These are phyloP conservation scores for Aspergillus campestris DNA, from an alignment of 495 filamentous ascomycete species.

Conservation along the genomic window DNA sequence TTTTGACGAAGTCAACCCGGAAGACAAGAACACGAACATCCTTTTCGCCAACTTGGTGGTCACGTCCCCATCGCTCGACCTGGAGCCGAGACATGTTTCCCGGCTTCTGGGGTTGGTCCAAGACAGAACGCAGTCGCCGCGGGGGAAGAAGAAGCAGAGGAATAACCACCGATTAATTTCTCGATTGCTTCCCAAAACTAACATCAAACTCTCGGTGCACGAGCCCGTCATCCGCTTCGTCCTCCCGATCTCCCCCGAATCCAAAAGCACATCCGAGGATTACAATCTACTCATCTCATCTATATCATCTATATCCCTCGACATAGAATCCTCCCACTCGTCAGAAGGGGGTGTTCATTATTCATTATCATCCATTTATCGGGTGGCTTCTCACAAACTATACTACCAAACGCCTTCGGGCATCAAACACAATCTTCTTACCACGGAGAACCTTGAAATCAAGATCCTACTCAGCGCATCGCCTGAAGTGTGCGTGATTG, in stretches of 20 bases:
- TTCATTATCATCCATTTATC: constrained; percentile 68
- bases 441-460: constrained; percentile 78
- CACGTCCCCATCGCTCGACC: constrained; percentile 88
- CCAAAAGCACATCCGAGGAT: constrained; percentile 48
- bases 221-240: constrained; percentile 89
- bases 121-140: constrained; percentile 43
- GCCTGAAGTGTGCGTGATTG: constrained; percentile 76
- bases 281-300: constrained; percentile 93
- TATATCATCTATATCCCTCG: constrained; percentile 83
- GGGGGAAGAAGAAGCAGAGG: constrained; percentile 37
- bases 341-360: constrained; percentile 79
- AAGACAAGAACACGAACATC: constrained; percentile 91
- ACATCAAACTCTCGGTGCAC: constrained; percentile 89
- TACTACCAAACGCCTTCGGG: constrained; percentile 89
- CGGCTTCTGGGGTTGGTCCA: constrained; percentile 69
- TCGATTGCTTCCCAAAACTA: constrained; percentile 88
- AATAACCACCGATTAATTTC: constrained; percentile 66
- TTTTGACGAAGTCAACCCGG: constrained; percentile 61
- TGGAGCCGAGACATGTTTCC: constrained; percentile 90
- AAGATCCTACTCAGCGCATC: constrained; percentile 76
- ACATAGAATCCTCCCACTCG: constrained; percentile 91
- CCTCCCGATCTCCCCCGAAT: constrained; percentile 63
- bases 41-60: constrained; percentile 92
- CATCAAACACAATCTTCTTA: constrained; percentile 72
- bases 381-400: constrained; percentile 78